phyloP scores from a whole-genome alignment of 2,329 filamentous ascomycete genomes.

The Gliomastix tumulicola region DNA sequence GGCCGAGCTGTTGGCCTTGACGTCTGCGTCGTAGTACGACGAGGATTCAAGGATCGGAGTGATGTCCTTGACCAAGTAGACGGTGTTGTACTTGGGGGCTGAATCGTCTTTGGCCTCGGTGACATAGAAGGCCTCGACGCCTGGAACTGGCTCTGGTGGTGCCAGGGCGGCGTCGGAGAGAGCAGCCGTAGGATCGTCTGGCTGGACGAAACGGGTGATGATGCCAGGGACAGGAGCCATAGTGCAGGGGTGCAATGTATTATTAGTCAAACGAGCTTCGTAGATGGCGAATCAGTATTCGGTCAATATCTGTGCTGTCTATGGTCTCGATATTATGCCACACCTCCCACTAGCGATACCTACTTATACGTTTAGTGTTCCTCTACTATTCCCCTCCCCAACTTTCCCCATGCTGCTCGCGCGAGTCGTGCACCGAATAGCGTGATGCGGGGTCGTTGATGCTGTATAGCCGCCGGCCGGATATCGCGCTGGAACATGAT shows the following conservation, averaged over 20 bases:
- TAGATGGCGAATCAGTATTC: too few species aligned
- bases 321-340: too few species aligned
- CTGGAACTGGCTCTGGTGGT: not conserved
- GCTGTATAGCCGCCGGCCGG: too few species aligned
- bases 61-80: conserved; percentile 8
- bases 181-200: not conserved
- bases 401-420: too few species aligned
- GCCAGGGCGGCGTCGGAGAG: not conserved
- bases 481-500: too few species aligned
- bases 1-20: not conserved
- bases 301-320: too few species aligned
- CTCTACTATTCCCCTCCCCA: too few species aligned
- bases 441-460: too few species aligned
- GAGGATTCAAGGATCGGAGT: conserved; percentile 2
- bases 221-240: not conserved
- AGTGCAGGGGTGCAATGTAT: not conserved
- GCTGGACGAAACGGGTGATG: not conserved
- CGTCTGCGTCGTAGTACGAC: conserved; percentile 4
- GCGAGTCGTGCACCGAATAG: too few species aligned
- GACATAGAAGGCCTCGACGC: not conserved
- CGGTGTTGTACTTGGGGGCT: not conserved
- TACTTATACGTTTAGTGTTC: too few species aligned
- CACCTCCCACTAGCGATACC: too few species aligned
- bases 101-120: not conserved
- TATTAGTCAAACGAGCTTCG: too few species aligned